Evolutionary conservation across 805 yeast genomes (phyloP).

Genomic region (Lipomyces mesembrius): DNA sequence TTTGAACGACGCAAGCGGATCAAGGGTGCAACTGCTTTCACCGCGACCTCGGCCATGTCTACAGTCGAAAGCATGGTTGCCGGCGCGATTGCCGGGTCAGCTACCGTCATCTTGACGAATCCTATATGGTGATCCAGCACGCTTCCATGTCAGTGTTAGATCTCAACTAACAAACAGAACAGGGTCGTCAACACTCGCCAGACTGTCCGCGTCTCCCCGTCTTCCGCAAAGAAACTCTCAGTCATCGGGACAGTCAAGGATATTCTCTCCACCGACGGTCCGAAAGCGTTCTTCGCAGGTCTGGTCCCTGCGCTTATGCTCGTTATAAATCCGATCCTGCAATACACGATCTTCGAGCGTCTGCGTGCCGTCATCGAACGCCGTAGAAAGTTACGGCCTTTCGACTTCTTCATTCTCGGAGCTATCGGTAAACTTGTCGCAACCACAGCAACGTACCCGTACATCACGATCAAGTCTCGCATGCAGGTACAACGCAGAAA

Average conservation of each 20-base stretch:
- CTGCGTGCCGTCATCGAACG: conserved; percentile 67
- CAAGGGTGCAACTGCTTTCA: conserved; percentile 37
- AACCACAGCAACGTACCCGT: conserved; percentile 88
- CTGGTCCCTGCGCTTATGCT: conserved; percentile 84
- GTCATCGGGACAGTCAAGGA: conserved; percentile 64
- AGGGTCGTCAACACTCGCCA: conserved; percentile 79
- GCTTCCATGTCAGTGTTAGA: neutral
- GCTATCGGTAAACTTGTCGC: conserved; percentile 89
- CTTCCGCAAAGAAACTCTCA: conserved; percentile 46
- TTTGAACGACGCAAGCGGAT: conserved; percentile 35
- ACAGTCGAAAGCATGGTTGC: conserved; percentile 72
- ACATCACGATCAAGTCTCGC: conserved; percentile 85
- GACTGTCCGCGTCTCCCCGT: conserved; percentile 58
- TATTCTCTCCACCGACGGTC: conserved; percentile 73
- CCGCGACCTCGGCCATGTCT: conserved; percentile 50
- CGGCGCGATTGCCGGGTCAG: conserved; percentile 86
- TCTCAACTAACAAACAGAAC: neutral
- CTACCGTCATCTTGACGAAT: conserved; percentile 79
- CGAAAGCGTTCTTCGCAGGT: conserved; percentile 76
- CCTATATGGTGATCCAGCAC: conserved; percentile 73
- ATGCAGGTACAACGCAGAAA: conserved; percentile 58
- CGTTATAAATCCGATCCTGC: conserved; percentile 87
- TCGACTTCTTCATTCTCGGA: conserved; percentile 83
- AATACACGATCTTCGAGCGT: conserved; percentile 90
- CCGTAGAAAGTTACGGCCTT: conserved; percentile 60